Base-by-base conservation (phyloP, 805 yeast species). In the Spathaspora sp. region DNA sequence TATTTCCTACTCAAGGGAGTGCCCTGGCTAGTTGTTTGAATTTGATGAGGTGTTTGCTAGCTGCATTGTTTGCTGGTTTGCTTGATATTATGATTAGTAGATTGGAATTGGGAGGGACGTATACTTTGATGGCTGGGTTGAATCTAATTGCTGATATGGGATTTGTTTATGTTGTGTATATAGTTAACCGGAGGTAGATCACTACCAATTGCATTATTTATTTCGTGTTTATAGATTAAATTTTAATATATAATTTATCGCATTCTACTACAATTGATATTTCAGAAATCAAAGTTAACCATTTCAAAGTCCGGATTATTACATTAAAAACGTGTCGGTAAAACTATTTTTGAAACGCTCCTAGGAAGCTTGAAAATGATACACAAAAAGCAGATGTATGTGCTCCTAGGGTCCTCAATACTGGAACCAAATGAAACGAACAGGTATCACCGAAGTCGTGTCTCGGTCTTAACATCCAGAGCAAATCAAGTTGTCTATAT, bases 1-100 rank as follows among this genome's bases (percentile, higher is more conserved):
- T 89, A 52, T 84, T 78, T 55, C 96, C 97, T 0, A 66, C 75
- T 3, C 78, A 78, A 46, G 77, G 90, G 0, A 88, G 96, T 0
- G 81, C 93, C 2, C 86, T 92, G 4, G 79, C 89, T 0, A 86
- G 94, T 9, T 76, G 87, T 47, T 75, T 86, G 55, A 91, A 91
- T 61, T 68, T 90, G 28, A 75, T 83, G 19, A 72, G 97, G 58
- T 91, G 97, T 62, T 71, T 80, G 16, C 59, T 82, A 46, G 85
- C 86, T 29, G 96, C 96, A 0, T 76, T 81, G 1, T 82, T 87
- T 42, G 76, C 86, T 18, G 94, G 88, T 0, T 84, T 83, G 2
- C 71, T 89, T 18, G 77, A 82, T 19, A 75, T 69, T 47, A 87
- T 91, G 93, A 71, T 75, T 12, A 50, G 51, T 0, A 54, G 69